Percentiles rank a stretch among this genome's conserved stretches.
Evolutionary conservation across 73 alveolate genomes (phyloP).

Genomic region (Blepharisma japonicum): DNA sequence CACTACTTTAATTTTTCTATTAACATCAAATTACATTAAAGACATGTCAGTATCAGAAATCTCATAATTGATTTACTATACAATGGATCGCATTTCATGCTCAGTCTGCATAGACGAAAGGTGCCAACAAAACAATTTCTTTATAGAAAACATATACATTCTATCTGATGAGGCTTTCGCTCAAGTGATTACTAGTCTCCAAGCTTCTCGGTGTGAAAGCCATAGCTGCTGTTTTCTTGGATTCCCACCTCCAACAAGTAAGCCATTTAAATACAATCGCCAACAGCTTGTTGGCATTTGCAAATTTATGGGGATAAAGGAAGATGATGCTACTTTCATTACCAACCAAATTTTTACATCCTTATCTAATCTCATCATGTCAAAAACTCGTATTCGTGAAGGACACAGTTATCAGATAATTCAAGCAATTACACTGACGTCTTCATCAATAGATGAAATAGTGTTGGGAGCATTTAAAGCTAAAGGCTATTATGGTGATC

Average conservation of each 20-base stretch:
- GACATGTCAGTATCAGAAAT: no score
- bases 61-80: no score
- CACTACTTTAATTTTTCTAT: no score
- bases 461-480: neutral
- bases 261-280: neutral
- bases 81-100: constrained; percentile 6
- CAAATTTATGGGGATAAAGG: neutral
- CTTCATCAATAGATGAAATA: neutral
- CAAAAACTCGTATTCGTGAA: constrained; percentile 17
- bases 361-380: neutral
- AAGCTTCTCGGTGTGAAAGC: neutral
- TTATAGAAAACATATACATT: neutral
- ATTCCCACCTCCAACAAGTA: neutral
- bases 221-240: neutral
- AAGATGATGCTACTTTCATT: neutral
- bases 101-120: constrained; percentile 5
- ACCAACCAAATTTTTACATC: neutral
- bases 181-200: neutral
- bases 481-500: constrained; percentile 31
- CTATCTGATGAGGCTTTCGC: neutral
- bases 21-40: no score
- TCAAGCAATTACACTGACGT: neutral
- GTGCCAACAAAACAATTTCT: neutral
- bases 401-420: neutral
- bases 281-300: neutral